Evolutionary conservation across 805 yeast genomes (phyloP), one percentile per base, ranked within the genome.

Genomic region (Kodamaea sagamina): DNA sequence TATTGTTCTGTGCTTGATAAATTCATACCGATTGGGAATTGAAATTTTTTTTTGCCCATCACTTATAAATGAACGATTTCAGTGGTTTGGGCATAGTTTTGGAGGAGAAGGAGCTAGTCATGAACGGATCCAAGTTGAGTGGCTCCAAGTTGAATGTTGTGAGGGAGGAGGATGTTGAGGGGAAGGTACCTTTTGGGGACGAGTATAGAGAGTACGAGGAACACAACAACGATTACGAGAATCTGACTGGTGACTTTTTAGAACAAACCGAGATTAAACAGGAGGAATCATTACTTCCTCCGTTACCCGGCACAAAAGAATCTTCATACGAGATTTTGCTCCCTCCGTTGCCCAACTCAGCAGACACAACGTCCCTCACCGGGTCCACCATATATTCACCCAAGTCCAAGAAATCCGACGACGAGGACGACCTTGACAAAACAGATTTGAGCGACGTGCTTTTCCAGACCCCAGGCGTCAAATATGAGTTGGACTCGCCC

Each of bases 71-170:
- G 53, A 45, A 38, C 36, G 55, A 45, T 17, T 51, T 41, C 39
- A 47, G 46, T 43, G 69, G 68, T 4, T 53, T 65, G 47, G 69
- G 68, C 16, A 64, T 64, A 28, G 57, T 64, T 12, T 37, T 64
- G 12, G 71, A 65, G 46, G 68, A 63, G 40, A 49, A 44, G 21
- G 58, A 55, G 21, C 39, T 46, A 18, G 17, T 32, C 24, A 15
- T 17, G 36, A 32, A 18, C 12, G 22, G 13, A 18, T 9, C 38
- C n/a, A 16, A 11, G 3, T n/a, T 12, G 28, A 12, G 10, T 22
- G 26, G 8, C 3, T 21, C 24, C 24, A 21, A 21, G 8, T 21
- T 21, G 8, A 16, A 29, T 29, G 8, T 29, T 16, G 10, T 6
- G 10, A 4, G 18, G 9, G 18, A 13, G 13, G 16, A 29, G 32